A percentile compares a stretch with the other conserved stretches of the same genome.
phyloP scores from a whole-genome alignment of 345 rosid genomes.

The Salix viminalis region DNA sequence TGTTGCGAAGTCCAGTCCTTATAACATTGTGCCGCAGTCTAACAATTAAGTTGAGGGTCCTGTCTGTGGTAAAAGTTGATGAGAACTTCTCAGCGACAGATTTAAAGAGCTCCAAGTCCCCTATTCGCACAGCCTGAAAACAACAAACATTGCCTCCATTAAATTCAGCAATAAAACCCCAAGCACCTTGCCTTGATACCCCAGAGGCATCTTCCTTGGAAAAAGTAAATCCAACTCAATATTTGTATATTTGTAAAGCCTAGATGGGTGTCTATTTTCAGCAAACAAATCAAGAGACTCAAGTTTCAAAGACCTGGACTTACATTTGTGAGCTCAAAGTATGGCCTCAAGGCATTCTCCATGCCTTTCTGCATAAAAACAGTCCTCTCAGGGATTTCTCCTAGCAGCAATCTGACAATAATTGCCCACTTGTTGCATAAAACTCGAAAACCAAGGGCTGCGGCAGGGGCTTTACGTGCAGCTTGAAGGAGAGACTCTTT shows the following conservation, averaged over 20 bases:
- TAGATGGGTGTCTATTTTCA: neutral
- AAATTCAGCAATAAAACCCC: neutral
- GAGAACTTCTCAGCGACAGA: slow-evolving; percentile 67
- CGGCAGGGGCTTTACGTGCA: slow-evolving; percentile 81
- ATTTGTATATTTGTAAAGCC: neutral
- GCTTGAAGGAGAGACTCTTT: slow-evolving; percentile 87
- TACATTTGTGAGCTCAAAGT: slow-evolving; percentile 86
- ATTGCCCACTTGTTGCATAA: slow-evolving; percentile 86
- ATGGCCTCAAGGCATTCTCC: slow-evolving; percentile 76
- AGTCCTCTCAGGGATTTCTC: slow-evolving; percentile 84
- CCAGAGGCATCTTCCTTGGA: neutral
- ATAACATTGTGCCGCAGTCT: slow-evolving; percentile 78
- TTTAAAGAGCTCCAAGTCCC: slow-evolving; percentile 84
- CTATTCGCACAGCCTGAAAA: slow-evolving; percentile 75
- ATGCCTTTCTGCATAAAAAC: slow-evolving; percentile 83
- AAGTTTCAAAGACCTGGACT: slow-evolving; percentile 20
- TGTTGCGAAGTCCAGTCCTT: slow-evolving; percentile 72
- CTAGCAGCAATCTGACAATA: slow-evolving; percentile 65
- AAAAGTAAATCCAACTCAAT: neutral
- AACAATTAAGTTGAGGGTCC: slow-evolving; percentile 65
- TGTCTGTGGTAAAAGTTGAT: slow-evolving; percentile 51
- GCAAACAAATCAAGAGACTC: neutral
- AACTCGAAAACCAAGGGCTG: slow-evolving; percentile 70
- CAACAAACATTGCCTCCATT: neutral
- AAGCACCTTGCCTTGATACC: slow-evolving; percentile 1